phyloP scores from a whole-genome alignment of 495 filamentous ascomycete genomes.

The Elasticomyces elasticus region DNA sequence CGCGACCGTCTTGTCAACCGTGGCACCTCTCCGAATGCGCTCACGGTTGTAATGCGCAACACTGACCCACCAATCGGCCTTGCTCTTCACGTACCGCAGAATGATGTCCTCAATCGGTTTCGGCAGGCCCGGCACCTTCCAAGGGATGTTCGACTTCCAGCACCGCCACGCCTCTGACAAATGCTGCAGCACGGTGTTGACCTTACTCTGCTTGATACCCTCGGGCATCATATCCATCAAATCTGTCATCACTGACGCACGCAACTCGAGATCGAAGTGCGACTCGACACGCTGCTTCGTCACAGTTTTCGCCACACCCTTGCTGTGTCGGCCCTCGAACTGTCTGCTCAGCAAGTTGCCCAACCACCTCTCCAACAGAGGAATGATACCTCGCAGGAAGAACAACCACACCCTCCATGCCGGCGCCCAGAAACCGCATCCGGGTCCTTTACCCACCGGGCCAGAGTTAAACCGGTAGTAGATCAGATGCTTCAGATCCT shows the following conservation, averaged over 20 bases:
- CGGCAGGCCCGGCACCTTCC: constrained; percentile 94
- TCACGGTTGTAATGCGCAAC: constrained; percentile 98
- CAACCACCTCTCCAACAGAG: constrained; percentile 92
- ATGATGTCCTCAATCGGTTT: constrained; percentile 99
- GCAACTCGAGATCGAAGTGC: constrained; percentile 95
- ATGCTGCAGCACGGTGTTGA: constrained; percentile 96
- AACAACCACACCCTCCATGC: constrained; percentile 99
- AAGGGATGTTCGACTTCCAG: constrained; percentile 99
- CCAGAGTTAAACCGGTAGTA: constrained; percentile 99
- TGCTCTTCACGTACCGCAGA: constrained; percentile 94
- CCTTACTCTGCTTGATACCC: constrained; percentile 98
- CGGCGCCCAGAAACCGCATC: constrained; percentile 98
- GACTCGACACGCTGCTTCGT: constrained; percentile 99
- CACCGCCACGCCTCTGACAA: constrained; percentile 96
- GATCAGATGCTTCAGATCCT: constrained; percentile 97
- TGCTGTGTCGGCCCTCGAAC: constrained; percentile 97
- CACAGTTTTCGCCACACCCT: constrained; percentile 97
- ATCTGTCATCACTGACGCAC: constrained; percentile 97
- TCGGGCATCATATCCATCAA: constrained; percentile 99
- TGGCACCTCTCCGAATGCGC: constrained; percentile 88
- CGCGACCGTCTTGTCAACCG: constrained; percentile 96
- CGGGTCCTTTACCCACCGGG: constrained; percentile 93
- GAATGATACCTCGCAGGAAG: constrained; percentile 98
- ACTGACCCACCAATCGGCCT: constrained; percentile 99
- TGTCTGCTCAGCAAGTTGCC: constrained; percentile 94